These are phyloP conservation scores for Cutaneotrichosporon daszewskae DNA, from an alignment of 1,284 basidiomycete genomes.

Conservation along the genomic window DNA sequence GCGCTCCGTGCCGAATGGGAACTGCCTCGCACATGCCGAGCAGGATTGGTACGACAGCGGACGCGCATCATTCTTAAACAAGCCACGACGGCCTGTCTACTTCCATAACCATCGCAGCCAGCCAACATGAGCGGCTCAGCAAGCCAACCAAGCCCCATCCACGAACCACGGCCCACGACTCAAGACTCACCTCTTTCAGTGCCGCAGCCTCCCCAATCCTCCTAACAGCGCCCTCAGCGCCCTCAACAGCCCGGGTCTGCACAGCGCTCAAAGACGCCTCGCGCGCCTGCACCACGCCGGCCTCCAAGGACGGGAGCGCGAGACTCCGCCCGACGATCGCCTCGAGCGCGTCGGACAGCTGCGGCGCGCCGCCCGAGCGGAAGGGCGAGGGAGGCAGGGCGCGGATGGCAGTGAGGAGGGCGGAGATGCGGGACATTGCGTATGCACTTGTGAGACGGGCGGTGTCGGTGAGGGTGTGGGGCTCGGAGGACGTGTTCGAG, in stretches of 20 bases:
- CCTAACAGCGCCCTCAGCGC: slow-evolving; percentile 21
- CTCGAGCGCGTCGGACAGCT: slow-evolving; percentile 35
- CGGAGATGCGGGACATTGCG: slow-evolving; percentile 4
- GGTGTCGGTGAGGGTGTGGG: neutral
- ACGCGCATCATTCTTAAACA: too few species aligned
- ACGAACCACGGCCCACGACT: too few species aligned
- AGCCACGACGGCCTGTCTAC: too few species aligned
- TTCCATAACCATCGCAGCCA: neutral
- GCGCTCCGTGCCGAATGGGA: too few species aligned
- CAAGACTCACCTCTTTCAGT: slow-evolving; percentile 26
- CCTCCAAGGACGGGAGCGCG: slow-evolving; percentile 9
- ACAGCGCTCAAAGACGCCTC: slow-evolving; percentile 6
- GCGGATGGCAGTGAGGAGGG: slow-evolving; percentile 26
- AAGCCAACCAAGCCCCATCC: too few species aligned
- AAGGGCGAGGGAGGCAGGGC: slow-evolving; percentile 36
- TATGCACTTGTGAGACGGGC: too few species aligned
- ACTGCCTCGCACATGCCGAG: too few species aligned
- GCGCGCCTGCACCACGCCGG: slow-evolving; percentile 9
- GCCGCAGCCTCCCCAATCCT: slow-evolving; percentile 22
- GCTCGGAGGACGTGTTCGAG: too few species aligned
- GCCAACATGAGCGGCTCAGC: too few species aligned
- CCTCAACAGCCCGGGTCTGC: slow-evolving; percentile 16
- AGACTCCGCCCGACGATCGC: slow-evolving; percentile 28
- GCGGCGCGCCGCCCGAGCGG: slow-evolving; percentile 28
- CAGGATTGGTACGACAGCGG: too few species aligned